Percentiles rank a stretch among this genome's conserved stretches.
phyloP scores from a whole-genome alignment of 192 early-diverging fungal genomes.

The Spinellus fusiger region DNA sequence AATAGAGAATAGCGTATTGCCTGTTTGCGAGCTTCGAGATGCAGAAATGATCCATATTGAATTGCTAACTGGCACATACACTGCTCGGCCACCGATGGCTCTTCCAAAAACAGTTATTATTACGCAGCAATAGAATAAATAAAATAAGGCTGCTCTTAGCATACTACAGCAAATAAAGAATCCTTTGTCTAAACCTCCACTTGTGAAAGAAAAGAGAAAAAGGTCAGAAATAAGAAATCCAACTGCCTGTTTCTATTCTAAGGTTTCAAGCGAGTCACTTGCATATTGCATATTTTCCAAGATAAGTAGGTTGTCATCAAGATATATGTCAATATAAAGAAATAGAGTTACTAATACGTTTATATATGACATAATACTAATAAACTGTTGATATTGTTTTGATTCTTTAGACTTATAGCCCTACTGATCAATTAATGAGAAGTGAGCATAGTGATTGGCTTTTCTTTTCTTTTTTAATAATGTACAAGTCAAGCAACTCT shows the following conservation, averaged over 20 bases:
- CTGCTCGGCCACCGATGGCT: conserved; percentile 2
- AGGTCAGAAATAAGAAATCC: neutral
- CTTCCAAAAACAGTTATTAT: neutral
- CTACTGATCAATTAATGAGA: neutral
- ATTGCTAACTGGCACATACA: conserved; percentile 1
- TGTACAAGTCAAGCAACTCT: no score
- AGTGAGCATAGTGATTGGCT: no score
- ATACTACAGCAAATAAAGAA: neutral
- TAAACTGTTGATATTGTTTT: neutral
- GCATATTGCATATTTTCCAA: neutral
- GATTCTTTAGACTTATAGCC: neutral
- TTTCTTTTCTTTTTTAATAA: no score
- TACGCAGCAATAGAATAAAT: neutral
- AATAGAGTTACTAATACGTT: neutral
- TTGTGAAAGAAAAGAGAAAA: neutral
- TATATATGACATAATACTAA: neutral
- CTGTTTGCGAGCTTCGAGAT: conserved; percentile 7
- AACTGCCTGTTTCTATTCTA: neutral
- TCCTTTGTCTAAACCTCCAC: neutral
- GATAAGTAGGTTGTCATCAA: neutral
- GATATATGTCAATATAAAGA: neutral
- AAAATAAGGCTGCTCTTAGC: neutral
- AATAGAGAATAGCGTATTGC: conserved; percentile 2
- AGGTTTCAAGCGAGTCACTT: neutral
- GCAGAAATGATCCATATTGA: conserved; percentile 10